A percentile compares a stretch with the other conserved stretches of the same genome.
phyloP scores from a whole-genome alignment of 371 early-diverging fungal species.

The Lichtheimia corymbifera region DNA sequence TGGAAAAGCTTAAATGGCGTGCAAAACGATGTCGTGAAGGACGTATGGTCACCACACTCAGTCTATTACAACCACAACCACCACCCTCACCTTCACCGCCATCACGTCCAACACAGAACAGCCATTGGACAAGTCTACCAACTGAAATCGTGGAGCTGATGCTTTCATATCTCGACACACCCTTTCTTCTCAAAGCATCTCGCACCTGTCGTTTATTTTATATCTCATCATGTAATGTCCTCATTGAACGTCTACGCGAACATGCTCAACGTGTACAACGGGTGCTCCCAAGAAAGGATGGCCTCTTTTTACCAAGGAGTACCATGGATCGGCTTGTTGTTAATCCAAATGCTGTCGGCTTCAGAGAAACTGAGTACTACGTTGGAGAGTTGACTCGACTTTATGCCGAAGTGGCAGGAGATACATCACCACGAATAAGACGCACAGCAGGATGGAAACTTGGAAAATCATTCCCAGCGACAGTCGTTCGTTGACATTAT shows the following conservation, averaged over 20 bases:
- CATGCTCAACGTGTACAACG: constrained; percentile 9
- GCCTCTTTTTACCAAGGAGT: not conserved
- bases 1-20: constrained; percentile 31
- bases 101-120: not conserved
- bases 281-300: constrained; percentile 25
- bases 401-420: no score
- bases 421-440: no score
- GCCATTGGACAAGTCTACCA: constrained; percentile 20
- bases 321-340: no score
- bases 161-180: constrained; percentile 22
- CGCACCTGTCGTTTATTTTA: constrained; percentile 30
- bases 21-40: constrained; percentile 28
- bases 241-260: constrained; percentile 19
- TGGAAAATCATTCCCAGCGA: no score
- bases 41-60: constrained; percentile 13
- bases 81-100: not conserved
- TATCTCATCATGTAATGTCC: constrained; percentile 26
- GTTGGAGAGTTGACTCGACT: no score
- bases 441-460: no score
- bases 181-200: constrained; percentile 19
- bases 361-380: no score
- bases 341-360: no score
- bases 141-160: constrained; percentile 32
- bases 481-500: no score
- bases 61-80: constrained; percentile 1